Conservation (phyloP, 352 stramenopile genomes). For the Blastocystis sp. region DNA sequence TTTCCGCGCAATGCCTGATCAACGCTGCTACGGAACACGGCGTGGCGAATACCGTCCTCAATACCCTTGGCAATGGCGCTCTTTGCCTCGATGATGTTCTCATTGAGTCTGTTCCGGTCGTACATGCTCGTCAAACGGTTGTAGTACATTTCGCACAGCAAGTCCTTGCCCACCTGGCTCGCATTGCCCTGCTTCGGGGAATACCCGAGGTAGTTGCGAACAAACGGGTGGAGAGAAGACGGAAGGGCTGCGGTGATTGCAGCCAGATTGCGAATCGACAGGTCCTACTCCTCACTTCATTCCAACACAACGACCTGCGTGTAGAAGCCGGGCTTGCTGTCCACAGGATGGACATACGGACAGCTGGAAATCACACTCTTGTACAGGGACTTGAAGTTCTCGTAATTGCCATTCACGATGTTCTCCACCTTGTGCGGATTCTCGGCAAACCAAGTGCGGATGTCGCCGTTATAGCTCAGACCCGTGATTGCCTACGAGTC, state of each 20-base stretch:
- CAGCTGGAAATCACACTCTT: slow-evolving; percentile 10
- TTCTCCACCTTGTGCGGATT: slow-evolving; percentile 74
- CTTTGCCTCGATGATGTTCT: slow-evolving; percentile 46
- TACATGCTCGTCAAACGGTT: slow-evolving; percentile 37
- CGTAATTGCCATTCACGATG: slow-evolving; percentile 64
- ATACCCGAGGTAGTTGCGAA: slow-evolving; percentile 20
- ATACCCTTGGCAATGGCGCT: slow-evolving; percentile 21
- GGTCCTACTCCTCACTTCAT: slow-evolving; percentile 27
- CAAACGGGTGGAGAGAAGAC: slow-evolving; percentile 15
- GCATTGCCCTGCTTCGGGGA: background rate
- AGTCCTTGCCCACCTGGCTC: background rate
- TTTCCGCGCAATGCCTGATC: slow-evolving; percentile 48
- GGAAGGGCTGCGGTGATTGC: slow-evolving; percentile 13
- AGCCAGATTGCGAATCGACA: slow-evolving; percentile 47
- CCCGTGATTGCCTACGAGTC: slow-evolving; percentile 60
- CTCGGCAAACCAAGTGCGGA: slow-evolving; percentile 71
- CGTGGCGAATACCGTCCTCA: slow-evolving; percentile 18
- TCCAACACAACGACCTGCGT: background rate
- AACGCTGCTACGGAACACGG: slow-evolving; percentile 51
- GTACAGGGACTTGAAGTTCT: slow-evolving; percentile 48
- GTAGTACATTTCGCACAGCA: slow-evolving; percentile 39
- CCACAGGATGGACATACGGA: slow-evolving; percentile 41
- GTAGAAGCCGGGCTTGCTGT: background rate
- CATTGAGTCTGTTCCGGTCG: slow-evolving; percentile 3
- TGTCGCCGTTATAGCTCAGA: slow-evolving; percentile 72